Conservation (phyloP, 768 basidiomycete genomes). For the Inosperma sp. region DNA sequence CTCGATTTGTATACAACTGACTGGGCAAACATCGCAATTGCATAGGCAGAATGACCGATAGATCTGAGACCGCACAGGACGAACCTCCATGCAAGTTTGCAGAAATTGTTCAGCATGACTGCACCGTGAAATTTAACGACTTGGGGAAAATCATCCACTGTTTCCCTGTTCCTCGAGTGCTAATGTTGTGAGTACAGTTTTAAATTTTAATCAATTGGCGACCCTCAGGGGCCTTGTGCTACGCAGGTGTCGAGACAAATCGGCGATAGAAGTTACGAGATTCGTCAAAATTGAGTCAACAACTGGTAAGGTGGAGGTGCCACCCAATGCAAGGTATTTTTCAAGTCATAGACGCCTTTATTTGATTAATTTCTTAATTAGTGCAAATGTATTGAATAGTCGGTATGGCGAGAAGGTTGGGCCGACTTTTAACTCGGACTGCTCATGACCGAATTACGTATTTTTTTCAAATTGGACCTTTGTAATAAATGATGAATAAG, state of each 20-base stretch:
- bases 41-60: no score
- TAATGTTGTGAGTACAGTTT: slow-evolving; percentile 52
- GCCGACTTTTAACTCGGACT: no score
- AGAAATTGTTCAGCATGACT: slow-evolving; percentile 72
- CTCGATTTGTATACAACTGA: no score
- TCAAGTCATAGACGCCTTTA: no score
- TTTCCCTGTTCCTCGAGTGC: slow-evolving; percentile 70
- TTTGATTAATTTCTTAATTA: no score
- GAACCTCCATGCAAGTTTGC: slow-evolving; percentile 49
- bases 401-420: background rate
- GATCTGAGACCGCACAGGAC: no score
- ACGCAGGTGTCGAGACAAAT: slow-evolving; percentile 56
- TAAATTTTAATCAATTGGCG: slow-evolving; percentile 2
- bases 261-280: slow-evolving; percentile 69
- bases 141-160: slow-evolving; percentile 45
- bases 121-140: slow-evolving; percentile 36
- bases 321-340: slow-evolving; percentile 38
- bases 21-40: no score
- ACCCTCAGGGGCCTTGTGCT: slow-evolving; percentile 1
- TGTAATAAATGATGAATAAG: no score
- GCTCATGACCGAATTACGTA: no score
- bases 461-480: no score
- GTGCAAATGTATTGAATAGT: slow-evolving; percentile 17
- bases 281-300: slow-evolving; percentile 42
- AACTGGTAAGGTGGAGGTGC: slow-evolving; percentile 50